phyloP scores from a whole-genome alignment of 352 stramenopile genomes.

The Phytophthora quininea region DNA sequence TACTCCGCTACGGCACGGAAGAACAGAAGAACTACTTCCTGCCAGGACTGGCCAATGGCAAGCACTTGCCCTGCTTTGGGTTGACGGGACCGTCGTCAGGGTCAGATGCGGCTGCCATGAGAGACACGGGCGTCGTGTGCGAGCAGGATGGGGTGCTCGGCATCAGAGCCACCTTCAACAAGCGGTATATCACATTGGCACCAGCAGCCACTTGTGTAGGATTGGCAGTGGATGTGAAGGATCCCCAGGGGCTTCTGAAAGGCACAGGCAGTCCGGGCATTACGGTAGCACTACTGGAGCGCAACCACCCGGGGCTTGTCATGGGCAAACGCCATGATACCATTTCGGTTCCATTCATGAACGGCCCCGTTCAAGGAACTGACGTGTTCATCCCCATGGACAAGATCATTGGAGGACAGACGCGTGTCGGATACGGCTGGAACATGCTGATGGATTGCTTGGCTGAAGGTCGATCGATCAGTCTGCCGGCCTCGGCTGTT shows the following conservation, averaged over 20 bases:
- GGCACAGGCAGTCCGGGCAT: slow-evolving; percentile 94
- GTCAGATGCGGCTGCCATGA: slow-evolving; percentile 95
- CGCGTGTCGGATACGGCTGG: slow-evolving; percentile 96
- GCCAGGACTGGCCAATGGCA: slow-evolving; percentile 92
- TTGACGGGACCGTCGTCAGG: slow-evolving; percentile 95
- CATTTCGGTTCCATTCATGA: slow-evolving; percentile 97
- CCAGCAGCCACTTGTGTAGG: slow-evolving; percentile 97
- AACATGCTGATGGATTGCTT: slow-evolving; percentile 99
- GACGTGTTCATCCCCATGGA: slow-evolving; percentile 99
- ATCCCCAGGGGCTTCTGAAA: slow-evolving; percentile 95
- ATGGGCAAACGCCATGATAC: slow-evolving; percentile 97
- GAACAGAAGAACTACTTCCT: slow-evolving; percentile 98
- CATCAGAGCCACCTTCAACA: slow-evolving; percentile 97
- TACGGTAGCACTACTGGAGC: slow-evolving; percentile 96
- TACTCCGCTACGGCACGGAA: slow-evolving; percentile 95
- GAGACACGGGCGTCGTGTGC: slow-evolving; percentile 94
- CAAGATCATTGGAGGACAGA: slow-evolving; percentile 97
- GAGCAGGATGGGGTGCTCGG: slow-evolving; percentile 95
- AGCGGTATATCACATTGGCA: slow-evolving; percentile 99
- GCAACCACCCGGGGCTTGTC: slow-evolving; percentile 92
- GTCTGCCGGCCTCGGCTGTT: slow-evolving; percentile 94
- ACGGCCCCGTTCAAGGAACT: slow-evolving; percentile 95
- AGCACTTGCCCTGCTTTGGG: slow-evolving; percentile 97
- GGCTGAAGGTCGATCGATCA: slow-evolving; percentile 96
- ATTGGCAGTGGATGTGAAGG: slow-evolving; percentile 96